Conservation (phyloP, 495 filamentous ascomycete species). For the Aspergillus sclerotioniger region DNA sequence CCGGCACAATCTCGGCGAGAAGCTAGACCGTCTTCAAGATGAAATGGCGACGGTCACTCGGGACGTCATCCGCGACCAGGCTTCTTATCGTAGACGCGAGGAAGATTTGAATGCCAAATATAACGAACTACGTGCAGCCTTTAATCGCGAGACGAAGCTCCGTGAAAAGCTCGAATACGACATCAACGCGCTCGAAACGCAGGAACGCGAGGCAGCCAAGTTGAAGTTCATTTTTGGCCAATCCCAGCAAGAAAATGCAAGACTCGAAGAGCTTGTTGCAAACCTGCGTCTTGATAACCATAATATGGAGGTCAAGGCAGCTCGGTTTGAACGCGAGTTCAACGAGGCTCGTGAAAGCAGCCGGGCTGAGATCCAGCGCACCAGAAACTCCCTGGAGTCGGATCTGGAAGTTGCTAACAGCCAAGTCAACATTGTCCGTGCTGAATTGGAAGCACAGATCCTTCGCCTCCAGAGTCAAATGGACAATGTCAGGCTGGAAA, state of each 20-base stretch:
- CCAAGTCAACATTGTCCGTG: conserved; percentile 75
- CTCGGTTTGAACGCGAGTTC: conserved; percentile 77
- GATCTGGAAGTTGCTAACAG: conserved; percentile 80
- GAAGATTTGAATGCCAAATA: conserved; percentile 70
- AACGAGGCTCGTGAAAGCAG: conserved; percentile 76
- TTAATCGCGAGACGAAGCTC: conserved; percentile 73
- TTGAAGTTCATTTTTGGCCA: conserved; percentile 54
- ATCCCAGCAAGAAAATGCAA: conserved; percentile 51
- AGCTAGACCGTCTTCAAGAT: conserved; percentile 77
- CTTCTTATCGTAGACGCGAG: conserved; percentile 68
- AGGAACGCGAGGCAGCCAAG: conserved; percentile 67
- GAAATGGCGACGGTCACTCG: conserved; percentile 76
- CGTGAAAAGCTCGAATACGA: conserved; percentile 78
- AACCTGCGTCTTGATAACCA: conserved; percentile 67
- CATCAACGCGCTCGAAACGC: conserved; percentile 69
- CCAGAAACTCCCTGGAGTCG: conserved; percentile 69
- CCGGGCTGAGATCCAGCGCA: conserved; percentile 73
- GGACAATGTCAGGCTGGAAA: conserved; percentile 68
- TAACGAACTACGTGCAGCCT: conserved; percentile 73
- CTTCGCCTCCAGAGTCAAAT: conserved; percentile 64
- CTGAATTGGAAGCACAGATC: conserved; percentile 72
- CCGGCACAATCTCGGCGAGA: conserved; percentile 73
- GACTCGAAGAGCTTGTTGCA: conserved; percentile 63
- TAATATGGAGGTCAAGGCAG: conserved; percentile 56
- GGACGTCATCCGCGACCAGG: conserved; percentile 76